Conservation (phyloP, 768 basidiomycete species). For the Tulasnella sp. region DNA sequence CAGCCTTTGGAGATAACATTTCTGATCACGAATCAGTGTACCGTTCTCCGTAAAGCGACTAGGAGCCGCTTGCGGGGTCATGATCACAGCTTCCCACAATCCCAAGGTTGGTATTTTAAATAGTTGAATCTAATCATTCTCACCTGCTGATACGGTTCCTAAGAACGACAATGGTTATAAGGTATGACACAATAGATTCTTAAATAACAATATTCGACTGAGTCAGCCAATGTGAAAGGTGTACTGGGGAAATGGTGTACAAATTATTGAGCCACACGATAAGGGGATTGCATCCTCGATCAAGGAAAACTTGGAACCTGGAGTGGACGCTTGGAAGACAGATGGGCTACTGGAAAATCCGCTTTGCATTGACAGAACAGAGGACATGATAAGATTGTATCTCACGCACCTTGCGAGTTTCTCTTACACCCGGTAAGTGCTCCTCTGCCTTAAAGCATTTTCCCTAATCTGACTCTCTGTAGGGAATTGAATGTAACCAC, state of each 20-base stretch:
- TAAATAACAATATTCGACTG: background rate
- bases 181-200: conserved; percentile 27
- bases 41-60: conserved; percentile 61
- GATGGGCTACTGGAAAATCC: conserved; percentile 29
- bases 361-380: conserved; percentile 43
- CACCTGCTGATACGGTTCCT: background rate
- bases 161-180: conserved; percentile 86
- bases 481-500: conserved; percentile 30
- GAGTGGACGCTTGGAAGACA: conserved; percentile 29
- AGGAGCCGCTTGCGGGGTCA: conserved; percentile 66
- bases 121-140: background rate
- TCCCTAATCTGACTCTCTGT: background rate
- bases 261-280: conserved; percentile 83
- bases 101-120: conserved; percentile 42
- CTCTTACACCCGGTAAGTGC: conserved; percentile 10
- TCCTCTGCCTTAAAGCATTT: background rate
- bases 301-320: conserved; percentile 42
- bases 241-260: conserved; percentile 82
- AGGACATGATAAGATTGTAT: conserved; percentile 47
- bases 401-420: conserved; percentile 32
- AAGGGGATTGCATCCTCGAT: conserved; percentile 60
- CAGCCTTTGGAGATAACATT: background rate
- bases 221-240: conserved; percentile 34
- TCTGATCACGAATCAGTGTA: conserved; percentile 36
- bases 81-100: conserved; percentile 85